A percentile compares a stretch with the other conserved stretches of the same genome.
Conservation (phyloP, 345 rosid species). For the Eucalyptus fibrosa region DNA sequence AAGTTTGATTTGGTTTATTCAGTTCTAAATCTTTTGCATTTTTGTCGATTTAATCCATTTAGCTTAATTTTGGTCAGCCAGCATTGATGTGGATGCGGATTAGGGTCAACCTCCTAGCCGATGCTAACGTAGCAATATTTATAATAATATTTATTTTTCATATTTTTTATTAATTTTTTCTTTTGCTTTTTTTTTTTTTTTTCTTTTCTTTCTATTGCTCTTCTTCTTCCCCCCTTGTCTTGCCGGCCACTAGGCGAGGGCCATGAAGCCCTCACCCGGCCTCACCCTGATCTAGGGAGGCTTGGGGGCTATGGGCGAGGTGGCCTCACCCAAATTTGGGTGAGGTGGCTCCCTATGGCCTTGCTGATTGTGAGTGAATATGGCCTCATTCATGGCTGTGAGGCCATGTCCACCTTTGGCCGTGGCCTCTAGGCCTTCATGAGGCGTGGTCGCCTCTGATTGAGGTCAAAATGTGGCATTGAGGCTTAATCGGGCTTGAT, state of each 20-base stretch:
- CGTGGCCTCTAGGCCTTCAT: rapidly evolving
- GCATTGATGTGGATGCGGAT: rapidly evolving
- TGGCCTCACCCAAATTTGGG: too few species aligned
- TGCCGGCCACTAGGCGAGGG: rapidly evolving
- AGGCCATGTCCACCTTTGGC: too few species aligned
- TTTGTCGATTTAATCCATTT: rapidly evolving
- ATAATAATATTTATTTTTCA: too few species aligned
- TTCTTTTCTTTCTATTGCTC: not conserved
- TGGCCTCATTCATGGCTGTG: rapidly evolving
- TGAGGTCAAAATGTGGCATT: rapidly evolving
- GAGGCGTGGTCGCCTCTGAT: rapidly evolving
- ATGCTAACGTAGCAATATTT: not conserved
- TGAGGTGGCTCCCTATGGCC: too few species aligned
- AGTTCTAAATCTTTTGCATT: too few species aligned
- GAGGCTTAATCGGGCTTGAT: too few species aligned
- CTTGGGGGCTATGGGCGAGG: too few species aligned
- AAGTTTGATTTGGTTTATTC: not conserved
- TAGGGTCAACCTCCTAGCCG: not conserved
- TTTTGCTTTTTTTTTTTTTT: too few species aligned
- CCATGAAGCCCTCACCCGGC: rapidly evolving
- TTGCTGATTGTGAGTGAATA: too few species aligned
- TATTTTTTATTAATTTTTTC: too few species aligned
- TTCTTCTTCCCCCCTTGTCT: not conserved
- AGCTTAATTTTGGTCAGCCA: rapidly evolving
- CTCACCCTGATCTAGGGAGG: not conserved